A percentile compares a stretch with the other conserved stretches of the same genome.
These are phyloP conservation scores for Fraxinus cuspidata DNA, from an alignment of 257 asterid species.

Conservation along the genomic window DNA sequence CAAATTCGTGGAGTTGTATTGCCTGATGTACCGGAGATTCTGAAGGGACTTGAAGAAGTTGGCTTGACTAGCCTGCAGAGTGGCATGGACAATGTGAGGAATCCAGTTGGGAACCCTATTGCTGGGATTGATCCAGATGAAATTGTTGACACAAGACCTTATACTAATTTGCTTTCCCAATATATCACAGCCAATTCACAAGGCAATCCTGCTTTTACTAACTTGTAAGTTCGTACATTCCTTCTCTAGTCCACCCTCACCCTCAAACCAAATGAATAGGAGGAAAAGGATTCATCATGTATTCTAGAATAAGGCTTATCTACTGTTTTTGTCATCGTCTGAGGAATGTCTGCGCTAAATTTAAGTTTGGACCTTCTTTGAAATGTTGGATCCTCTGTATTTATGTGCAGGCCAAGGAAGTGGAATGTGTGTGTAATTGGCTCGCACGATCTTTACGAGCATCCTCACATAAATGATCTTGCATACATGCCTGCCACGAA, in stretches of 20 bases:
- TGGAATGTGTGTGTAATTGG: slow-evolving; percentile 97
- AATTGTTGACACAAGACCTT: slow-evolving; percentile 89
- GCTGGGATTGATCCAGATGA: slow-evolving; percentile 96
- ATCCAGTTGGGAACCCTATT: slow-evolving; percentile 92
- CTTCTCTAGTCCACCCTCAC: not conserved
- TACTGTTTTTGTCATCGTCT: too few species aligned
- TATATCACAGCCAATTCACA: slow-evolving; percentile 73
- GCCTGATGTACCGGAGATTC: slow-evolving; percentile 84
- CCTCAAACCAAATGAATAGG: not conserved
- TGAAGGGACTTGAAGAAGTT: slow-evolving; percentile 75
- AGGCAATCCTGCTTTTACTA: slow-evolving; percentile 84
- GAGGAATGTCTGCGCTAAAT: not conserved
- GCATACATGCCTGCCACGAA: slow-evolving; percentile 92
- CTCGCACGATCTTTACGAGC: slow-evolving; percentile 93
- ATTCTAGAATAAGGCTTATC: not conserved
- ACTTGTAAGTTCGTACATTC: slow-evolving; percentile 58
- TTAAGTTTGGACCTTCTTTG: not conserved
- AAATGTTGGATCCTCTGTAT: not conserved
- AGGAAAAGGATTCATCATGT: not conserved
- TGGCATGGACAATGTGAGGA: slow-evolving; percentile 98
- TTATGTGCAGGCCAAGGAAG: slow-evolving; percentile 82
- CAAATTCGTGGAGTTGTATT: slow-evolving; percentile 91
- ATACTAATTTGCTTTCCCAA: slow-evolving; percentile 73
- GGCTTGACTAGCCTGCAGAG: slow-evolving; percentile 96
- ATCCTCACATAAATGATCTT: slow-evolving; percentile 94